phyloP scores from a whole-genome alignment of 306 rosid species.

The Arachis stenosperma region DNA sequence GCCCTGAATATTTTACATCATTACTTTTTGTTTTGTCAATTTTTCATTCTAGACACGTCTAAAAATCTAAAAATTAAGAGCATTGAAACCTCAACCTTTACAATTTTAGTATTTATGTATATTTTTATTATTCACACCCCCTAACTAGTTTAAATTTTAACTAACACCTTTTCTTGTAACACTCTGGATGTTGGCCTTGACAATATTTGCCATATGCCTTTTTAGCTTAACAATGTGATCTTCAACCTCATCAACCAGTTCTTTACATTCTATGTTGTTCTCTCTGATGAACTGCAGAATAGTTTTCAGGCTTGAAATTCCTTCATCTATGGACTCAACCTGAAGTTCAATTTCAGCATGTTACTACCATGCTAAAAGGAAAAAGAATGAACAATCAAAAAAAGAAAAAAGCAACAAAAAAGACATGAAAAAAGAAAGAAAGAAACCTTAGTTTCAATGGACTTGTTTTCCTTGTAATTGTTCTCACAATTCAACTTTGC shows the following conservation, averaged over 20 bases:
- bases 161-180: background rate
- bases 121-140: no score
- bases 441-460: slow-evolving; percentile 44
- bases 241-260: slow-evolving; percentile 39
- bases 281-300: slow-evolving; percentile 49
- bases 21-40: no score
- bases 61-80: no score
- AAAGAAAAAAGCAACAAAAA: slow-evolving; percentile 18
- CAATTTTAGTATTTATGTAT: no score
- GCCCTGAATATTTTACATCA: no score
- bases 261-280: slow-evolving; percentile 40
- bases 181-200: background rate
- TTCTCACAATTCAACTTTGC: slow-evolving; percentile 24
- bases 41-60: background rate
- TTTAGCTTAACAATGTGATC: slow-evolving; percentile 40
- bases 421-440: background rate
- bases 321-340: slow-evolving; percentile 49
- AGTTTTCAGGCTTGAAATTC: slow-evolving; percentile 42
- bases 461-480: slow-evolving; percentile 5
- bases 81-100: no score
- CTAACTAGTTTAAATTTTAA: no score
- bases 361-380: slow-evolving; percentile 4
- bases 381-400: background rate
- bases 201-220: slow-evolving; percentile 7
- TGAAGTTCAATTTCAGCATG: slow-evolving; percentile 34